These are phyloP conservation scores for Uronychia binucleata DNA, from an alignment of 73 alveolate species.

Conservation along the genomic window DNA sequence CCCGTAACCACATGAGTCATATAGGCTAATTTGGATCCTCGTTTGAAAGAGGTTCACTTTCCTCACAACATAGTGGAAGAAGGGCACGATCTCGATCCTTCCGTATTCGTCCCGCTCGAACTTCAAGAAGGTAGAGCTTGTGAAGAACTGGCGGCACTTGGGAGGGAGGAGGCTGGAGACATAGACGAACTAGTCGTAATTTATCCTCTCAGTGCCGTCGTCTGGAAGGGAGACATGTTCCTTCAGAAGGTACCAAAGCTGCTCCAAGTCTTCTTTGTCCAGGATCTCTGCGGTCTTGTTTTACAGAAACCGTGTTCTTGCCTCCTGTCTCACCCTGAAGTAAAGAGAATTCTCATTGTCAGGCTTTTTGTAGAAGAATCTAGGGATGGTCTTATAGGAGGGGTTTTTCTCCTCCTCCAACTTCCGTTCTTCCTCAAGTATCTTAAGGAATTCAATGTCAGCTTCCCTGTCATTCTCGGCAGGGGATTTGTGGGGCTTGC, in stretches of 20 bases:
- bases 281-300: constrained; percentile 93
- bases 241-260: constrained; percentile 89
- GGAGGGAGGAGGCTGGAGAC: constrained; percentile 77
- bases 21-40: constrained; percentile 79
- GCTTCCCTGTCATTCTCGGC: constrained; percentile 87
- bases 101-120: constrained; percentile 97
- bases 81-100: constrained; percentile 97
- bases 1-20: constrained; percentile 93
- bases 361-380: constrained; percentile 88
- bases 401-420: constrained; percentile 81
- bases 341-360: constrained; percentile 80
- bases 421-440: constrained; percentile 85
- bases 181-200: constrained; percentile 81
- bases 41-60: constrained; percentile 92
- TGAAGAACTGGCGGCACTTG: constrained; percentile 86
- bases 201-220: constrained; percentile 94
- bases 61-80: constrained; percentile 97
- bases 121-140: constrained; percentile 91
- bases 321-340: constrained; percentile 92
- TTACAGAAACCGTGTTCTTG: constrained; percentile 90
- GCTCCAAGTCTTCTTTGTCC: constrained; percentile 91
- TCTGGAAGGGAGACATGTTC: constrained; percentile 91
- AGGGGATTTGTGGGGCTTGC: constrained; percentile 67
- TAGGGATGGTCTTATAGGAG: constrained; percentile 84
- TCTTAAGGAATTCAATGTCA: constrained; percentile 76